These are phyloP conservation scores for Penicillium sp. DNA, from an alignment of 2,329 filamentous ascomycete genomes.

Conservation along the genomic window DNA sequence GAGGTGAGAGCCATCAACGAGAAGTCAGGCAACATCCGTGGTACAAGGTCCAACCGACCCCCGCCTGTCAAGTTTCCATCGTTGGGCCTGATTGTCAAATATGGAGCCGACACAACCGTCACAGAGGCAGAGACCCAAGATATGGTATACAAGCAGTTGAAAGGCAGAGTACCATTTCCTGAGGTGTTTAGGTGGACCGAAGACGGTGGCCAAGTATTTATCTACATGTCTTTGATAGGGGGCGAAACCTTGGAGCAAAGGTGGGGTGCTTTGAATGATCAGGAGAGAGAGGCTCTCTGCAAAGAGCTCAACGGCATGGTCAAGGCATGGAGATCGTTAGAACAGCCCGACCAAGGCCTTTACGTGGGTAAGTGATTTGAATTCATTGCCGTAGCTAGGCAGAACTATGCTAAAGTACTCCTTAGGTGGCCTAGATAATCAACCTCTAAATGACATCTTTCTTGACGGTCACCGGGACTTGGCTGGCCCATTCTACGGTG, in stretches of 20 bases:
- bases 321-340: slow-evolving; percentile 20
- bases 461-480: background rate
- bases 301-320: slow-evolving; percentile 27
- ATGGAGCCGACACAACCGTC: slow-evolving; percentile 30
- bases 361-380: slow-evolving; percentile 22
- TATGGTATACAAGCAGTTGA: slow-evolving; percentile 24
- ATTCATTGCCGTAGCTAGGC: background rate
- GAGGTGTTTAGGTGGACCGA: slow-evolving; percentile 26
- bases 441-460: background rate
- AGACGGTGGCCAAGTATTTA: slow-evolving; percentile 20
- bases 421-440: background rate
- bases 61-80: slow-evolving; percentile 32
- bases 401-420: background rate
- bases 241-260: slow-evolving; percentile 22
- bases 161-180: slow-evolving; percentile 24
- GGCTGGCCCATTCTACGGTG: background rate
- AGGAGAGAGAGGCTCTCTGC: slow-evolving; percentile 28
- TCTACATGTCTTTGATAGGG: slow-evolving; percentile 27
- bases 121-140: slow-evolving; percentile 30
- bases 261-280: slow-evolving; percentile 21
- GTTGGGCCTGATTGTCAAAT: slow-evolving; percentile 36
- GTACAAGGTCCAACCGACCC: slow-evolving; percentile 24
- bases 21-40: slow-evolving; percentile 13
- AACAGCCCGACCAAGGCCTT: slow-evolving; percentile 7
- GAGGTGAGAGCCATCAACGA: slow-evolving; percentile 29